Evolutionary conservation across 2,329 filamentous ascomycete species (phyloP).

Genomic region (Hymenoscyphus albidus): DNA sequence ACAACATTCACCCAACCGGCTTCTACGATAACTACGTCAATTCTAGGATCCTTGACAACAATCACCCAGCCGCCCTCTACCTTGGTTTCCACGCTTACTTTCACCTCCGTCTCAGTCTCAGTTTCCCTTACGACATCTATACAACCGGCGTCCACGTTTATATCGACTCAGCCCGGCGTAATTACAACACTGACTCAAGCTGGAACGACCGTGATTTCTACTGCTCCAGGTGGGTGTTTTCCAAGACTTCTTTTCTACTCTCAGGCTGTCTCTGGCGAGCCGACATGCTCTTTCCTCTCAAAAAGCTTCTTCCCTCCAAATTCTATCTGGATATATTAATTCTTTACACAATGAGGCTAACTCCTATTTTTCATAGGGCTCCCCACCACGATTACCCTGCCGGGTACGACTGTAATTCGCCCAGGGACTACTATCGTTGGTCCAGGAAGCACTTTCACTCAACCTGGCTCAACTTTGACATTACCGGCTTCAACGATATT

Average conservation of each 20-base stretch:
- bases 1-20: neutral
- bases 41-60: constrained; percentile 13
- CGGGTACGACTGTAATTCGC: neutral
- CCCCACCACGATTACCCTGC: constrained; percentile 2
- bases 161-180: constrained; percentile 4
- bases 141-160: constrained; percentile 4
- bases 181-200: constrained; percentile 9
- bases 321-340: no score
- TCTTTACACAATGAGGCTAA: no score
- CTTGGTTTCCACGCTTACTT: constrained; percentile 1
- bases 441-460: constrained; percentile 10
- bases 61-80: constrained; percentile 13
- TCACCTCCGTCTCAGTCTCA: neutral
- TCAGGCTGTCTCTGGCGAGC: no score
- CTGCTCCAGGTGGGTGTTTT: neutral
- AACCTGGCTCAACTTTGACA: constrained; percentile 12
- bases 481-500: constrained; percentile 8
- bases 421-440: constrained; percentile 11
- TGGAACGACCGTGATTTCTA: constrained; percentile 17
- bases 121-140: neutral
- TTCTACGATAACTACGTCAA: constrained; percentile 6
- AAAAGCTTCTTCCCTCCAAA: no score
- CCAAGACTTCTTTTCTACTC: no score
- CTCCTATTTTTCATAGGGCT: neutral
- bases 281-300: no score